Base-by-base conservation (phyloP, 2,329 filamentous ascomycete genomes). In the Alternaria sp. region DNA sequence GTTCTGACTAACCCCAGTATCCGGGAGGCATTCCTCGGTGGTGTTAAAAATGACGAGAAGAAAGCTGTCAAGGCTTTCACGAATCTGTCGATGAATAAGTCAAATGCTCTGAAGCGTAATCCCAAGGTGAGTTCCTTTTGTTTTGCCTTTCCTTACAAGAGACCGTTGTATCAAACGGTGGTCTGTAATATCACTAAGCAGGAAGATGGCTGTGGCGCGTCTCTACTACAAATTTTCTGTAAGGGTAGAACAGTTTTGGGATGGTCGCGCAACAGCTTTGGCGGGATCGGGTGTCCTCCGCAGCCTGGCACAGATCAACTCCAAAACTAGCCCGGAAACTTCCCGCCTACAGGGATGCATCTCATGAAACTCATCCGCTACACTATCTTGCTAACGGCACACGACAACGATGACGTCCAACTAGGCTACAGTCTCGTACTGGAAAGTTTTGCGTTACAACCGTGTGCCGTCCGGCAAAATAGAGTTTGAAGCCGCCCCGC, bases 41-140 rank as follows among this genome's bases (percentile, higher is more conserved):
- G 82, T 4, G 78, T 82, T 21, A 76, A 81, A 54, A 80, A 82
- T 50, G 82, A 86, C 54, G 83, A 87, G 58, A 82, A 85, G 60
- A 85, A 85, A 48, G 88, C 84, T 17, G 77, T 95, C 5, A 83
- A 86, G 64, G 90, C 89, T 1, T 96, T 97, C 23, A 82, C 81
- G 14, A 69, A 71, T 41, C 81, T 84, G 66, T 28, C 65, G 26
- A 65, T 51, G 45, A 97, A 96, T 70, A 80, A 85, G 63, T 86
- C 88, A 58, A 90, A 86, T 61, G 92, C 92, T 13, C 81, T 97
- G 50, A 96, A 96, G 82, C 94, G 87, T 36, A 89, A 89, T 72
- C 93, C 93, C 4, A 94, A 93, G 86, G 92, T 92, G 76, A 75
- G 84, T 80, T 10, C 29, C 39, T 34, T 61, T 46, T 45, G 37